A percentile compares a stretch with the other conserved stretches of the same genome.
Conservation (phyloP, 192 early-diverging fungal genomes). For the Coemansia sp. region DNA sequence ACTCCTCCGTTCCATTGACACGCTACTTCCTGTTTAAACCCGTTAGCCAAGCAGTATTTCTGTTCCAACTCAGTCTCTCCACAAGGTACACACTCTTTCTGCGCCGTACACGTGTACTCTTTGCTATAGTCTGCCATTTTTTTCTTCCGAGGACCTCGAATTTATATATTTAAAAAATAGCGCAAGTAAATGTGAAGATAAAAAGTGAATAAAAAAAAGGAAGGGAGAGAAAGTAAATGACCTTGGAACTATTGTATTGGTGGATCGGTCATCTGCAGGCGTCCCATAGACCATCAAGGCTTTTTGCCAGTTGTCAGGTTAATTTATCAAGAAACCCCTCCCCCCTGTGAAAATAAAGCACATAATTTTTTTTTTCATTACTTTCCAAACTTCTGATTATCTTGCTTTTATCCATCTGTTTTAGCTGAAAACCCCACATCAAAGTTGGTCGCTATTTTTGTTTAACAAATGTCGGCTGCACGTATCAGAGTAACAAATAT, state of each 20-base stretch:
- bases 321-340: too few relatives aligned
- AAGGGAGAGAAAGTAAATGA: too few relatives aligned
- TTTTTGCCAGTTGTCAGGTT: too few relatives aligned
- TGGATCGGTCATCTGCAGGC: too few relatives aligned
- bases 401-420: too few relatives aligned
- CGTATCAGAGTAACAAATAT: slow-evolving; percentile 65
- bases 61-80: not conserved
- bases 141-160: not conserved
- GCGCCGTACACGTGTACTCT: slow-evolving; percentile 16
- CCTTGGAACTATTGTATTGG: too few relatives aligned
- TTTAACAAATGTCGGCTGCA: not conserved
- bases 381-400: too few relatives aligned
- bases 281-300: too few relatives aligned
- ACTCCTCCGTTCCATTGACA: slow-evolving; percentile 37
- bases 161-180: not conserved
- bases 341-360: too few relatives aligned
- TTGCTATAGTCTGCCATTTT: slow-evolving; percentile 25
- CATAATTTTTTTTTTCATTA: too few relatives aligned
- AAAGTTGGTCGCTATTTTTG: too few relatives aligned
- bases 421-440: too few relatives aligned
- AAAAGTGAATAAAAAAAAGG: not conserved
- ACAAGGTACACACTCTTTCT: slow-evolving; percentile 16
- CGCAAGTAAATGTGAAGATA: not conserved
- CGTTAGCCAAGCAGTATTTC: slow-evolving; percentile 18
- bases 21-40: slow-evolving; percentile 40